Percentiles rank a stretch among this genome's conserved stretches.
These are phyloP conservation scores for Trichocomaceae sp. DNA, from an alignment of 2,329 filamentous ascomycete genomes.

Conservation along the genomic window DNA sequence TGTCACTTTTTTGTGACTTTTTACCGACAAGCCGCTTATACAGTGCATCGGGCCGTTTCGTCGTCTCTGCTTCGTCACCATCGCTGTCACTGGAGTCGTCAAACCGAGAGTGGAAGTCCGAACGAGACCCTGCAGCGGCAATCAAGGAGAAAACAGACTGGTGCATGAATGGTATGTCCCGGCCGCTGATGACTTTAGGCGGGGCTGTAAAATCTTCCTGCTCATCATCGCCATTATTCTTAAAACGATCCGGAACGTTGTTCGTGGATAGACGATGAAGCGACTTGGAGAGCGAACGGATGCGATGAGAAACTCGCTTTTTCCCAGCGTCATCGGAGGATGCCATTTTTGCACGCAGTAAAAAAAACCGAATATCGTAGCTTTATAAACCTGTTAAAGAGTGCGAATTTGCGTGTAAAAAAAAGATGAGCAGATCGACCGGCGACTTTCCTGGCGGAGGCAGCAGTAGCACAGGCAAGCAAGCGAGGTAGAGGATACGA, in stretches of 20 bases:
- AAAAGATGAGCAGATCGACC: background rate
- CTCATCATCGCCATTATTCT: slow-evolving; percentile 50
- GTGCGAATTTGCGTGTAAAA: background rate
- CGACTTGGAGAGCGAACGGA: slow-evolving; percentile 37
- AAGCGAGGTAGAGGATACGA: background rate
- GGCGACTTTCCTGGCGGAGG: background rate
- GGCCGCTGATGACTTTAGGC: slow-evolving; percentile 36
- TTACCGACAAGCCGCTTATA: slow-evolving; percentile 11
- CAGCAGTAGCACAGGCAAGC: background rate
- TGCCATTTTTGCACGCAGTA: slow-evolving; percentile 26
- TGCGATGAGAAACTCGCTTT: slow-evolving; percentile 36
- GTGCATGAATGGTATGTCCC: slow-evolving; percentile 64
- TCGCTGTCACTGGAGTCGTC: slow-evolving; percentile 80
- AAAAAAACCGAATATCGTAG: background rate
- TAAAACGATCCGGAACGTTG: slow-evolving; percentile 53
- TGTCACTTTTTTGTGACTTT: slow-evolving; percentile 3
- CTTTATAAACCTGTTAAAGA: background rate
- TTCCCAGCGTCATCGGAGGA: slow-evolving; percentile 37
- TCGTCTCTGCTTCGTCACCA: slow-evolving; percentile 32
- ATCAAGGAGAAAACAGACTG: slow-evolving; percentile 93
- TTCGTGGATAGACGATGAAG: slow-evolving; percentile 41
- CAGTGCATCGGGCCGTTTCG: slow-evolving; percentile 13
- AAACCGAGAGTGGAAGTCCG: slow-evolving; percentile 75
- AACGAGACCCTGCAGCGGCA: slow-evolving; percentile 74
- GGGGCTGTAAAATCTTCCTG: slow-evolving; percentile 56